Percentiles rank a stretch among this genome's conserved stretches.
These are phyloP conservation scores for Euphrasia confusa DNA, from an alignment of 257 asterid species.

Conservation along the genomic window DNA sequence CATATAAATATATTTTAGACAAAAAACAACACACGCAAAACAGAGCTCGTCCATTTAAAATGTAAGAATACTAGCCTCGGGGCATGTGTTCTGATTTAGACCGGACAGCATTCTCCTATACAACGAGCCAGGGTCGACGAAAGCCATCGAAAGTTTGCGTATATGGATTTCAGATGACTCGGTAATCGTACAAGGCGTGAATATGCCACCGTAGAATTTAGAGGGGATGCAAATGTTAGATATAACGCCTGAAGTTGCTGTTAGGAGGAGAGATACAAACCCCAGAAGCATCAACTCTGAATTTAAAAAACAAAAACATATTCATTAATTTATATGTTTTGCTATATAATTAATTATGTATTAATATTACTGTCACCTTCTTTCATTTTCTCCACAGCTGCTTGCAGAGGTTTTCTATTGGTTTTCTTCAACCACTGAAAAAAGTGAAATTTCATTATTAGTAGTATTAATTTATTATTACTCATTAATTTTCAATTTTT, in stretches of 20 bases:
- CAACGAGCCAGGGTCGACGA: conserved; percentile 24
- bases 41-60: not conserved
- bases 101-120: conserved; percentile 46
- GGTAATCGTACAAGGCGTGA: conserved; percentile 54
- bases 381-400: conserved; percentile 57
- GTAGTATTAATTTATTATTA: not conserved
- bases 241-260: conserved; percentile 65
- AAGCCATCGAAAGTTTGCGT: conserved; percentile 45
- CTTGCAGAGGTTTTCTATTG: conserved; percentile 57
- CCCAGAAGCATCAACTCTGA: conserved; percentile 87
- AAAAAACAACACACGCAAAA: not conserved
- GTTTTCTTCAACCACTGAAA: conserved; percentile 66
- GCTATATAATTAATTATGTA: not conserved
- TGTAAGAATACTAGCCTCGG: conserved; percentile 35
- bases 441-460: not conserved
- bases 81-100: conserved; percentile 50
- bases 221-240: conserved; percentile 65
- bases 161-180: conserved; percentile 31
- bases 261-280: conserved; percentile 64
- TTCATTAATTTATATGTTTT: not conserved
- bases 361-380: conserved; percentile 22
- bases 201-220: conserved; percentile 43
- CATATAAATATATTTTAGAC: not conserved
- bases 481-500: not conserved
- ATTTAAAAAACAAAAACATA: conserved; percentile 20